A percentile compares a stretch with the other conserved stretches of the same genome.
phyloP scores from a whole-genome alignment of 2,329 filamentous ascomycete genomes.

The Microthyrium microscopicum region DNA sequence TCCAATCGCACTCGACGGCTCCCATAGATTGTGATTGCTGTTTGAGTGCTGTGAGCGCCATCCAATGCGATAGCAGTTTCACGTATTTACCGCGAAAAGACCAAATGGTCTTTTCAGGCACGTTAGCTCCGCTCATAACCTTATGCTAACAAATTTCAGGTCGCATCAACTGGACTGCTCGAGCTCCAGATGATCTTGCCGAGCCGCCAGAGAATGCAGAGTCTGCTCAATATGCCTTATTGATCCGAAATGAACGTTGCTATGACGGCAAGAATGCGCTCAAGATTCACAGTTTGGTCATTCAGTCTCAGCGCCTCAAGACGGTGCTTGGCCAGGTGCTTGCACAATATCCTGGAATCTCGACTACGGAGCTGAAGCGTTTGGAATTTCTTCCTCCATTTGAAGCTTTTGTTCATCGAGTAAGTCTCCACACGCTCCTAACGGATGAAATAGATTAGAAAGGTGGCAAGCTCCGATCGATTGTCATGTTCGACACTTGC shows the following conservation, averaged over 20 bases:
- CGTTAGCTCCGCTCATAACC: too few species aligned
- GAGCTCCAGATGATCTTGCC: constrained; percentile 4
- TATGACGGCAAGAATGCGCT: constrained; percentile 12
- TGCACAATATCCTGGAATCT: constrained; percentile 17
- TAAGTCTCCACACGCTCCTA: too few species aligned
- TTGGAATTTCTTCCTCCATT: constrained; percentile 20
- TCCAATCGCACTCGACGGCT: too few species aligned
- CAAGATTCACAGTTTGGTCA: constrained; percentile 15
- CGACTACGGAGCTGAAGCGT: constrained; percentile 16
- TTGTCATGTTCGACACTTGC: too few species aligned
- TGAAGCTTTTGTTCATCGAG: constrained; percentile 19
- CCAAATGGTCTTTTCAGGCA: too few species aligned
- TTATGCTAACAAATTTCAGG: too few species aligned
- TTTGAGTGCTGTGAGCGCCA: too few species aligned
- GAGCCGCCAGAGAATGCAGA: constrained; percentile 12
- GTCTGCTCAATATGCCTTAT: constrained; percentile 10
- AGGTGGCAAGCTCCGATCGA: too few species aligned
- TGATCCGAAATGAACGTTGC: constrained; percentile 12
- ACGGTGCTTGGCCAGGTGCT: constrained; percentile 16
- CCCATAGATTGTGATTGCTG: too few species aligned
- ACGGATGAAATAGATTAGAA: too few species aligned
- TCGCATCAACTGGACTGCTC: constrained; percentile 4
- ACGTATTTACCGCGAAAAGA: too few species aligned
- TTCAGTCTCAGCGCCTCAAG: constrained; percentile 20
- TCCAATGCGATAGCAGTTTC: too few species aligned